Evolutionary conservation across 805 yeast genomes (phyloP), one percentile per base, ranked within the genome.

Genomic region (Candida vartiovaarae): DNA sequence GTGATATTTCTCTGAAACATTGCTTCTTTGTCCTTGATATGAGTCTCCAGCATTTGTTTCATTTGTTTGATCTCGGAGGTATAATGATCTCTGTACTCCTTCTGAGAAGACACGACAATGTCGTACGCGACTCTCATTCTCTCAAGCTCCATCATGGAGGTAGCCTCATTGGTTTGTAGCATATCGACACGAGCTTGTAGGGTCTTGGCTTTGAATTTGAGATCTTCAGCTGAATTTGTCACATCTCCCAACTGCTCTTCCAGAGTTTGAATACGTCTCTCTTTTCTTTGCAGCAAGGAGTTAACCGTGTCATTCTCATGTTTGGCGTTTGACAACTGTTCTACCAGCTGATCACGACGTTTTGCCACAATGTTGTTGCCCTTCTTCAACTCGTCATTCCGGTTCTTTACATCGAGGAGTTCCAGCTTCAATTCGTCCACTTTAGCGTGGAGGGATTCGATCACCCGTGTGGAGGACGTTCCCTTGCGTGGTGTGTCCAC

Each of bases 271-370:
- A 84, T 74, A 42, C 86, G 68, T 41, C 90, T 70, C 53, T 84
- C 88, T 54, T 84, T 84, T 41, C 95, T 67, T 48, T 74, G 77
- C 46, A 86, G 63, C 49, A 84, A 64, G 1, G 88, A 78, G 54
- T 75, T 81, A 36, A 83, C 69, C 67, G 82, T 82, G 50, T 84
- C 89, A 53, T 82, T 82, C 55, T 87, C 91, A 59, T 84, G 90
- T 60, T 82, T 82, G 33, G 84, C 68, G 49, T 80, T 80, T 29
- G 87, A 78, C 47, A 81, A 62, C 60, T 80, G 84, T 53, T 81
- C 87, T 32, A 78, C 71, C 42, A 75, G 65, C 43, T 72, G 66
- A 51, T 75, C 80, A 53, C 80, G 66, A 62, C 76, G 70, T 55
- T 70, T 62, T 50, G 71, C 51, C 42, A 71, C 55, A 28, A 71